Evolutionary conservation across 2,329 filamentous ascomycete genomes (phyloP).

Genomic region (Aureobasidium zeae): DNA sequence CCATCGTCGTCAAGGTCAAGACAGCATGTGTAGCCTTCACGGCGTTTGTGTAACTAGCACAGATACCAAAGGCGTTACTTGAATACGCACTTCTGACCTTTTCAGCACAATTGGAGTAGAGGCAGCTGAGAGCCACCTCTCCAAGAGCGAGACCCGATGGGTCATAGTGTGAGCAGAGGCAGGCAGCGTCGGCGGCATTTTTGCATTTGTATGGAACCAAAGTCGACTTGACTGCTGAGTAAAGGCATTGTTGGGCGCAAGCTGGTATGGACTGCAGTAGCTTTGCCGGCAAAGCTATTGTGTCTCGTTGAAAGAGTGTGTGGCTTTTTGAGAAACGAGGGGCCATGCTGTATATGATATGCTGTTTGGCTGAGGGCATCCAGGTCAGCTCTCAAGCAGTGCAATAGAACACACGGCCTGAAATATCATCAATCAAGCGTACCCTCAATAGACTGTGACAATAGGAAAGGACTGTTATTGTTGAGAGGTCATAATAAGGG

Average conservation of each 20-base stretch:
- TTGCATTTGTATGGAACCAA: slow-evolving; percentile 19
- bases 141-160: slow-evolving; percentile 26
- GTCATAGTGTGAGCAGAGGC: slow-evolving; percentile 27
- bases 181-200: slow-evolving; percentile 20
- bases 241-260: slow-evolving; percentile 26
- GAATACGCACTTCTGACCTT: slow-evolving; percentile 4
- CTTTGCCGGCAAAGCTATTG: slow-evolving; percentile 13
- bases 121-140: slow-evolving; percentile 23
- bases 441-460: slow-evolving; percentile 2
- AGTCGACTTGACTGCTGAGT: slow-evolving; percentile 20
- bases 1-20: slow-evolving; percentile 20
- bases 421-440: not conserved
- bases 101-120: slow-evolving; percentile 17
- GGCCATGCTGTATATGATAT: not conserved
- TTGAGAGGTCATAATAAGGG: slow-evolving; percentile 5
- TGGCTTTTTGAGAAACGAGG: not conserved
- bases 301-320: not conserved
- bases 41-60: slow-evolving; percentile 20
- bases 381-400: too few species aligned
- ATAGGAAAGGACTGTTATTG: slow-evolving; percentile 4
- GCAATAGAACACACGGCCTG: too few species aligned
- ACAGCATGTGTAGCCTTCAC: slow-evolving; percentile 23
- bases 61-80: slow-evolving; percentile 23
- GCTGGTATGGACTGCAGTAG: slow-evolving; percentile 19
- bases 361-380: too few species aligned